Percentiles rank a stretch among this genome's conserved stretches.
Evolutionary conservation across 2,329 filamentous ascomycete species (phyloP).

Genomic region (Stachybotrys elegans): DNA sequence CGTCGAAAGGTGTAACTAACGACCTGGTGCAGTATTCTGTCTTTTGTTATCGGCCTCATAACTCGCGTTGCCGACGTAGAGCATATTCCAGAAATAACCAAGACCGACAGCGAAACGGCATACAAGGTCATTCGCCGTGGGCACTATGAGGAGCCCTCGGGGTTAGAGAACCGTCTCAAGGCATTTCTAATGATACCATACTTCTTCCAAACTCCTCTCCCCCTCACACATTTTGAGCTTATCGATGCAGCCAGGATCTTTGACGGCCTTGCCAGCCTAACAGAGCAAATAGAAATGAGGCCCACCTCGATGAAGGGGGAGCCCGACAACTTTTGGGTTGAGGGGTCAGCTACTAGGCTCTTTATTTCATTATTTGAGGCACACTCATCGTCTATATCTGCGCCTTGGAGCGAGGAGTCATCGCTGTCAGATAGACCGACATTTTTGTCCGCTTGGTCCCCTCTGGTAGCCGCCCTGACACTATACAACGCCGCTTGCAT

Average conservation of each 20-base stretch:
- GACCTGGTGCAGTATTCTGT: background rate
- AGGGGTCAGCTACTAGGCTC: background rate
- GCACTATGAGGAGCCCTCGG: background rate
- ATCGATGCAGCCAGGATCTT: background rate
- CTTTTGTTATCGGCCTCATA: background rate
- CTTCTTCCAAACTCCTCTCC: background rate
- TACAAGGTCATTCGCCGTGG: background rate
- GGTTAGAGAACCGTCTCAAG: background rate
- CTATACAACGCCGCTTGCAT: background rate
- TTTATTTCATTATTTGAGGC: background rate
- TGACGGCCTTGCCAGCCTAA: background rate
- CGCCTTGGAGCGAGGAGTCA: background rate
- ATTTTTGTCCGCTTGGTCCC: background rate
- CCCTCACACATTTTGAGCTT: background rate
- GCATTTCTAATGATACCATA: background rate
- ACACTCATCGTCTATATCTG: background rate
- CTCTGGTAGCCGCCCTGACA: background rate
- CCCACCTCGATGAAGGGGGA: background rate
- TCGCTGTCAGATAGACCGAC: no score
- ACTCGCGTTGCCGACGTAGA: background rate
- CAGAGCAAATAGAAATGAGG: background rate
- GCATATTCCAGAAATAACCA: background rate
- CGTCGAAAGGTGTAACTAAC: no score
- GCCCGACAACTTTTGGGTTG: background rate
- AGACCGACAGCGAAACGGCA: background rate